Evolutionary conservation across 768 basidiomycete genomes (phyloP), one percentile per base, ranked within the genome.

Genomic region (Russula sp.): DNA sequence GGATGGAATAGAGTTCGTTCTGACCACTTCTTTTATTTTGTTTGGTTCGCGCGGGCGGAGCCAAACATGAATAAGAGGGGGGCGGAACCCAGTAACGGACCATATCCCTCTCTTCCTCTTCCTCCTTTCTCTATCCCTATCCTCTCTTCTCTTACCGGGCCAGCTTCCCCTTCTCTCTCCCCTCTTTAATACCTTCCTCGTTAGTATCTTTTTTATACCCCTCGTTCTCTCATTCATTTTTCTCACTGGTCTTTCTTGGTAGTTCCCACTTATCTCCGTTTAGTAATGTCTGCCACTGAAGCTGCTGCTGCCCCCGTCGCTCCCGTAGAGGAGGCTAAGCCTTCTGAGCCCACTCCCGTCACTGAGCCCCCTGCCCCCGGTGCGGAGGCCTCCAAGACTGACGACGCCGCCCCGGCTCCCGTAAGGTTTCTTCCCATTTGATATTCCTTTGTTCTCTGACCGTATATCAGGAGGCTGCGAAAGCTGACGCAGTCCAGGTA

Each of bases 211-310:
- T 45, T 32, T n/a, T 6, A 5, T 52, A 14, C 20, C 40, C 40
- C 35, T 31, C 18, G 1, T 37, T 20, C 2, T 39, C 3, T 35
- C 52, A 8, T 44, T 44, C n/a, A 1, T 27, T 34, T 55, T 44
- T 35, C 39, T 56, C 39, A 55, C 35, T n/a, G 3, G 3, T 13
- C 22, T 34, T 16, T 27, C 42, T 7, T n/a, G 22, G 31, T 45
- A 60, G 58, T 37, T 64, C 40, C 53, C 52, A 27, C 50, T 53
- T 59, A 55, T 47, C 63, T 60, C 58, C 34, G 68, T 69, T 62
- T 70, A 77, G 84, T 91, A 90, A 92, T 94, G 89, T 91, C 91
- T 81, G 82, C 87, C 76, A 74, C 86, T 71, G 71, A 70, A 66
- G 88, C 86, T 76, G 75, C 77, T 72, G 71, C 78, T 73, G 77